Evolutionary conservation across 805 yeast genomes (phyloP), one percentile per base, ranked within the genome.

Genomic region (Hanseniaspora vineae): DNA sequence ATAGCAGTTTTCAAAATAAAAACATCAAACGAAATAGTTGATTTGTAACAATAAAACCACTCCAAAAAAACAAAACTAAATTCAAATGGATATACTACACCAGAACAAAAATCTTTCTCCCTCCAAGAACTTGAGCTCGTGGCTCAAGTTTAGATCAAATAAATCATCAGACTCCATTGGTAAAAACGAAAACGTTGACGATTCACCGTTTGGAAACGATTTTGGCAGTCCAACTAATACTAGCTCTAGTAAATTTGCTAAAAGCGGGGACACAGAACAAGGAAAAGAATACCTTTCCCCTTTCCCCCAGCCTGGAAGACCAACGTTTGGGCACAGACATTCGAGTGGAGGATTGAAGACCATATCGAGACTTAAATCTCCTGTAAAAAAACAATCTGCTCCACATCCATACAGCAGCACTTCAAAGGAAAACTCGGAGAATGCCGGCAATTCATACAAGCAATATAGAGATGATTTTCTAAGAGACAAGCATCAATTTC

Each of bases 401-500:
- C 29, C 8, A 19, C 37, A 46, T 9, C 3, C 9, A 17, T 40
- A 47, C 39, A 23, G 46, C 39, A 44, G 52, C 39, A 53, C 54
- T 23, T 39, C 46, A 11, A 49, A 53, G 44, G 52, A 52, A 23
- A 47, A 31, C 19, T 56, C 52, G 12, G 52, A 58, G 20, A 62
- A 20, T 14, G 42, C 35, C 50, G 42, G 57, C 52, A 35, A 43
- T 49, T 55, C 64, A 52, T 53, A 56, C 39, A 61, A 66, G 54
- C 58, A 55, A 31, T 66, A 64, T 43, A 58, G 73, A 49, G 72
- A 68, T 50, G 60, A 58, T 44, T 69, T 68, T 51, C 51, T 69
- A 15, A 57, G 64, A 1, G 55, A 55, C 44, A 56, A 61, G 43
- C 64, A 66, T 48, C 69, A 65, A 2, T 67, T 65, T 47, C 67